These are phyloP conservation scores for Coemansia sp. DNA, from an alignment of 192 early-diverging fungal genomes.

Conservation along the genomic window DNA sequence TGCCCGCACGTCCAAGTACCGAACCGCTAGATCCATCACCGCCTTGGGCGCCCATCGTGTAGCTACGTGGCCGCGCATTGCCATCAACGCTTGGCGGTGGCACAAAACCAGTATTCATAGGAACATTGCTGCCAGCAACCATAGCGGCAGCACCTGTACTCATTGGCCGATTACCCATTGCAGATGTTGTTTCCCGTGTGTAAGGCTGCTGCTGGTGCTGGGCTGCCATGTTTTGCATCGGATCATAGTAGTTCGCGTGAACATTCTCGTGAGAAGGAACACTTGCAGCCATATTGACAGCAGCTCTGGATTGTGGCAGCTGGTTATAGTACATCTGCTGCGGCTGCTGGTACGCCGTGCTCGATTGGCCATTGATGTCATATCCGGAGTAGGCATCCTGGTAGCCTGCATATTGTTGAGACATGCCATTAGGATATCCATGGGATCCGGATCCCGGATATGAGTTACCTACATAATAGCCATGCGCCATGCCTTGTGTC, in stretches of 20 bases:
- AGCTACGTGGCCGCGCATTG: constrained; percentile 34
- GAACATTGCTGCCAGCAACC: neutral
- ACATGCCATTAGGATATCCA: neutral
- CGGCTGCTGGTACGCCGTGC: neutral
- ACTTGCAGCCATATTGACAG: constrained; percentile 4
- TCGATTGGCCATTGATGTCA: neutral
- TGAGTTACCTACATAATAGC: neutral
- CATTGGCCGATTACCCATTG: neutral
- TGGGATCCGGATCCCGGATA: neutral
- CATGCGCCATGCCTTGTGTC: neutral
- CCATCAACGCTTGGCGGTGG: neutral
- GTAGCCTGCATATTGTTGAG: neutral
- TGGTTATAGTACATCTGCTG: constrained; percentile 2
- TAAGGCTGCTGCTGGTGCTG: constrained; percentile 13
- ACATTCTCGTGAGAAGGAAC: constrained; percentile 11
- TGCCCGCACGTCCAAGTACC: neutral
- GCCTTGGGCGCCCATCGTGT: constrained; percentile 19
- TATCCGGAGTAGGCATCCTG: neutral
- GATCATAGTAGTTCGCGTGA: constrained; percentile 29
- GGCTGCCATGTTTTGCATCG: constrained; percentile 9
- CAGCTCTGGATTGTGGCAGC: neutral
- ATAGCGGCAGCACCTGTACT: constrained; percentile 2
- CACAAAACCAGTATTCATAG: neutral
- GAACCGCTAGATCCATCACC: neutral
- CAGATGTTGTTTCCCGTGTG: neutral